phyloP scores from a whole-genome alignment of 306 rosid genomes.

The Quercus aquifolioides region DNA sequence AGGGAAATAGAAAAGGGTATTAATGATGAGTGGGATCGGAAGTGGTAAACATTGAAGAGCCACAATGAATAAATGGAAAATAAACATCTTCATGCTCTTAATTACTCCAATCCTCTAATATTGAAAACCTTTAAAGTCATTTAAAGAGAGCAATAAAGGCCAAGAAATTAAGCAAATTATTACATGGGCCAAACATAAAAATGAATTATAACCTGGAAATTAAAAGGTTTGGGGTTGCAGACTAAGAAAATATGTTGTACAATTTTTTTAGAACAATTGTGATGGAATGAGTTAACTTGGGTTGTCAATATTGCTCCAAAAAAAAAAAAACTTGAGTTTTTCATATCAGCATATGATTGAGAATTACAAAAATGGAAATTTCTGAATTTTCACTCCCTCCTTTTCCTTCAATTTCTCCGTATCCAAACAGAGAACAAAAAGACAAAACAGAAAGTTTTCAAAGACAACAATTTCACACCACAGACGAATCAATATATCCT shows the following conservation, averaged over 20 bases:
- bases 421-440: constrained; percentile 7
- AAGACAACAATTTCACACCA: not conserved
- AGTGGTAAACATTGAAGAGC: constrained; percentile 32
- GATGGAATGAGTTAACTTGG: too few species aligned
- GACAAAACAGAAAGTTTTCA: not conserved
- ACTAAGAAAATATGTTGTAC: not conserved
- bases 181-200: not conserved
- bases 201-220: not conserved
- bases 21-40: constrained; percentile 11
- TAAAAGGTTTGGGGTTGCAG: not conserved
- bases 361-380: not conserved
- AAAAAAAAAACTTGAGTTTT: not conserved
- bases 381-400: not conserved
- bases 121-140: not conserved
- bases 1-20: constrained; percentile 1
- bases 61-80: not conserved
- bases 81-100: constrained; percentile 10
- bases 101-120: not conserved
- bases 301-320: too few species aligned
- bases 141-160: not conserved
- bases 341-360: not conserved
- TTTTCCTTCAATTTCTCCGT: not conserved
- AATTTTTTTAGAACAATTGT: not conserved
- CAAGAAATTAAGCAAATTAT: not conserved
- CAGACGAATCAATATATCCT: not conserved